Evolutionary conservation across 2,329 filamentous ascomycete genomes (phyloP).

Genomic region (Helminthosporium solani): DNA sequence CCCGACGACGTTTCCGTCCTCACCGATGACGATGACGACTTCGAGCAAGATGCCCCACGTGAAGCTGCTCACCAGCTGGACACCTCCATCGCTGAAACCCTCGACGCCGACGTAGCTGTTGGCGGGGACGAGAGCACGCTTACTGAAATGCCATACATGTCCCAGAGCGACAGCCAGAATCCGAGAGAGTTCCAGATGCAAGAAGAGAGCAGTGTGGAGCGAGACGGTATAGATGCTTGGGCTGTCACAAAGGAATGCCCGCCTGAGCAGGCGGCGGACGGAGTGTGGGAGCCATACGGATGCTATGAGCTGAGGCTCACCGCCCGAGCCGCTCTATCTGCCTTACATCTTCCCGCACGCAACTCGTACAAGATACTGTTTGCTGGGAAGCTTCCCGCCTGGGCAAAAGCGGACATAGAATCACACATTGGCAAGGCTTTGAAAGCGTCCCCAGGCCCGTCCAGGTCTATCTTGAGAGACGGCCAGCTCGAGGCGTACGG

Average conservation of each 20-base stretch:
- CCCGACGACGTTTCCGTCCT: conserved; percentile 38
- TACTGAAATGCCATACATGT: conserved; percentile 30
- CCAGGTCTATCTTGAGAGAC: conserved; percentile 38
- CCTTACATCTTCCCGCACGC: conserved; percentile 23
- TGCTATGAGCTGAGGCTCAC: conserved; percentile 30
- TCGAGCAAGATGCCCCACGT: conserved; percentile 16
- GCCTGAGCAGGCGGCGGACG: conserved; percentile 4
- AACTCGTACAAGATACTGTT: conserved; percentile 37
- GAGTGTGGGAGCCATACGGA: conserved; percentile 28
- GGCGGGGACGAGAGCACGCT: conserved; percentile 31
- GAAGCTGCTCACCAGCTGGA: conserved; percentile 20
- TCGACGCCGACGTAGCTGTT: conserved; percentile 17
- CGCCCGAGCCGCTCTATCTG: conserved; percentile 30
- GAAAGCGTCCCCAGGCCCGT: conserved; percentile 29
- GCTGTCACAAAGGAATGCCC: conserved; percentile 25
- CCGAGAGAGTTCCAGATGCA: conserved; percentile 24
- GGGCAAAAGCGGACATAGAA: conserved; percentile 33
- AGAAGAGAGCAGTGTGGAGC: conserved; percentile 18
- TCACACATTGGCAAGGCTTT: conserved; percentile 35
- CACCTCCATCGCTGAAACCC: conserved; percentile 12
- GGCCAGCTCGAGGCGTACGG: conserved; percentile 35
- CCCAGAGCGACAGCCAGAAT: conserved; percentile 18
- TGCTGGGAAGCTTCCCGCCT: conserved; percentile 31
- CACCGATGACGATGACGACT: conserved; percentile 29
- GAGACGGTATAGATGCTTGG: conserved; percentile 17